Conservation (phyloP, 345 rosid genomes). For the Passiflora organensis region DNA sequence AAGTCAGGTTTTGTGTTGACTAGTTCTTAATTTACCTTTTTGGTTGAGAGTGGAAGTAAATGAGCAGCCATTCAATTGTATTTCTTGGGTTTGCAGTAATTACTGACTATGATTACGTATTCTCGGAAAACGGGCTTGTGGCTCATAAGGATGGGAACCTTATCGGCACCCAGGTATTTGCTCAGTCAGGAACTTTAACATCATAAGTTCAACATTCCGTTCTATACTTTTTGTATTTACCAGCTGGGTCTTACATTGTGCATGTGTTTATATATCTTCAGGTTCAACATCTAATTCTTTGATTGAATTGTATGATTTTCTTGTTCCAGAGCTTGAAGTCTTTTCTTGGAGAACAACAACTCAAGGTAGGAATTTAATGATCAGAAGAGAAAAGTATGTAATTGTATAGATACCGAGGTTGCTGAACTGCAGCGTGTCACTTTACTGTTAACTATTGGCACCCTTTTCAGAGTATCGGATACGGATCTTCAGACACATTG, state of each 20-base stretch:
- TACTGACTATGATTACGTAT: constrained; percentile 77
- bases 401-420: no score
- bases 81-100: constrained; percentile 51
- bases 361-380: constrained; percentile 47
- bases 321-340: constrained; percentile 77
- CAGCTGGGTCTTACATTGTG: background rate
- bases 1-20: constrained; percentile 49
- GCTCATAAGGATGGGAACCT: constrained; percentile 87
- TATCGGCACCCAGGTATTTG: constrained; percentile 73
- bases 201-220: background rate
- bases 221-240: background rate
- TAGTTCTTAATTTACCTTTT: background rate
- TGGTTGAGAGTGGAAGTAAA: background rate
- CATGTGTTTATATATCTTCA: no score
- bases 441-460: no score
- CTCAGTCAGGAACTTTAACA: background rate
- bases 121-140: constrained; percentile 97
- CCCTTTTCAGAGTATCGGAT: no score
- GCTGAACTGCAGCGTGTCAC: no score
- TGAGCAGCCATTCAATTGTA: background rate
- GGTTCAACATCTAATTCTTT: no score
- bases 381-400: background rate
- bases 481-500: no score
- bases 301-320: constrained; percentile 16
- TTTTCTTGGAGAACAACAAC: constrained; percentile 75